phyloP scores from a whole-genome alignment of 2,329 filamentous ascomycete genomes.

The Botrytis fragariae region DNA sequence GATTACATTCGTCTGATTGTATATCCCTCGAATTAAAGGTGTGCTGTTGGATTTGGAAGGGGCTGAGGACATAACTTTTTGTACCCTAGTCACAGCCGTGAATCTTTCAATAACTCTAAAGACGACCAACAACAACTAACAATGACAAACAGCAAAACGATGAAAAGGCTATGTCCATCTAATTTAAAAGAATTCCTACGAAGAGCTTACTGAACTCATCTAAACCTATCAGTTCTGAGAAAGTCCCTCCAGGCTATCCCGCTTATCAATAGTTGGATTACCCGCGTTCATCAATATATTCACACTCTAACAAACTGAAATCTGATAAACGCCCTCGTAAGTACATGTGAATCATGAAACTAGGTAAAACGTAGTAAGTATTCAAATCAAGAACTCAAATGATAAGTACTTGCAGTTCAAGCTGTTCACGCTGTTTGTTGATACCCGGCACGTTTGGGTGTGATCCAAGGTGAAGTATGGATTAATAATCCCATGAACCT shows the following conservation, averaged over 20 bases:
- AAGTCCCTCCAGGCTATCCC: background rate
- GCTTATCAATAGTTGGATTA: background rate
- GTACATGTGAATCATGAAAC: constrained; percentile 16
- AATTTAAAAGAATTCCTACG: background rate
- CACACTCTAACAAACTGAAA: background rate
- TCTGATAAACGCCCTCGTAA: constrained; percentile 20
- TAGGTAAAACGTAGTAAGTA: constrained; percentile 20
- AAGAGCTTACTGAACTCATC: background rate
- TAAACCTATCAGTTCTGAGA: background rate
- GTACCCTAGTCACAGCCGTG: background rate
- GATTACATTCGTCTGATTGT: background rate
- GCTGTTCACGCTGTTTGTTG: background rate
- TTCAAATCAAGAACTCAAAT: background rate
- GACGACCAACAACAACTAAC: background rate
- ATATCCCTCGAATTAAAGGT: background rate
- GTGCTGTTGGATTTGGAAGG: too few relatives aligned
- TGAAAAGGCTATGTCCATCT: background rate
- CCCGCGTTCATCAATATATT: background rate
- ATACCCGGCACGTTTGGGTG: background rate
- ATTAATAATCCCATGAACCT: constrained; percentile 43
- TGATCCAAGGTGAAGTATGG: background rate
- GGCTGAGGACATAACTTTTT: background rate
- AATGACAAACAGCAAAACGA: background rate
- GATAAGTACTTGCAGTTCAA: background rate
- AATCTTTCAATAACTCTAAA: background rate